Base-by-base conservation (phyloP, 306 rosid genomes). In the Cicer pinnatifidum region DNA sequence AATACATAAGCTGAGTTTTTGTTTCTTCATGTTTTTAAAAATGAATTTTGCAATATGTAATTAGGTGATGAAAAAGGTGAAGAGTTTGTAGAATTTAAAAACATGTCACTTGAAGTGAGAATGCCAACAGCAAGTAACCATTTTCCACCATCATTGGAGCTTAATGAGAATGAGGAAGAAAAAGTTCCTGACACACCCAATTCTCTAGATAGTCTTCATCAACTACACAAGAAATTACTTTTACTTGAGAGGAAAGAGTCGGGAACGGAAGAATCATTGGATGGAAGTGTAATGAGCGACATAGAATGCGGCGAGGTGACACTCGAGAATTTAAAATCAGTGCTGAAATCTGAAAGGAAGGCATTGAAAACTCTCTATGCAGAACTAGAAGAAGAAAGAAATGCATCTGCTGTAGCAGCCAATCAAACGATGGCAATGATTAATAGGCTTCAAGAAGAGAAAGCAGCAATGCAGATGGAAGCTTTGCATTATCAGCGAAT, bases 351-450 rank as follows among this genome's bases (percentile, higher is more conserved):
- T 1, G 97, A 89, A 82, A 78, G 97, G 46, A 87, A 87, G 71
- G 93, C 92, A 16, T 87, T 91, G 43, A 87, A 82, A 57, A 86
- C 86, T 45, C 66, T 95, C 10, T 95, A 95, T 65, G 75, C 86
- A 56, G 99, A 95, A 78, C 86, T 95, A 59, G 99, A 95, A 82
- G 97, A 90, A 86, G 99, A 95, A 92, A 88, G 99, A 82, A 91
- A 89, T 81, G 97, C 99, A 60, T 89, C 96, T 51, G 99, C 97
- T 4, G 75, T 87, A 77, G 97, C 97, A 39, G 96, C 99, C 7
- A 91, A 87, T 78, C 99, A 95, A 63, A 91, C 99, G 63, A 91
- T 95, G 99, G 97, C 97, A 13, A 91, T 95, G 99, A 95, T 95
- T 71, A 95, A 91, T 80, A 83, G 97, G 90, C 89, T 91, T 61